Percentiles rank a stretch among this genome's conserved stretches.
Evolutionary conservation across 2,329 filamentous ascomycete genomes (phyloP).

Genomic region (Ceratocystis cubensis): DNA sequence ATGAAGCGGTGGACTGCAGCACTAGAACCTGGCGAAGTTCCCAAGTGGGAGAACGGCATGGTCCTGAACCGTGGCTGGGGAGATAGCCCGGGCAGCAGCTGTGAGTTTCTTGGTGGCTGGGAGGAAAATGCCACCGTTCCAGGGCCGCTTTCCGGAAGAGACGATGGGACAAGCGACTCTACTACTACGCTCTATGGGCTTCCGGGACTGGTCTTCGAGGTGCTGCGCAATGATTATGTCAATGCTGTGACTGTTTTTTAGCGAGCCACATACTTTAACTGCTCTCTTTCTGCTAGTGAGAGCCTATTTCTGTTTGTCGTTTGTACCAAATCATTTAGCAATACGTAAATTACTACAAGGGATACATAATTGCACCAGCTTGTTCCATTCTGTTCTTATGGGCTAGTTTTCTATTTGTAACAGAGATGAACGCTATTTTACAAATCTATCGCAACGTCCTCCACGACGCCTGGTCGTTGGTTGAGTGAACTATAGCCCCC

Average conservation of each 20-base stretch:
- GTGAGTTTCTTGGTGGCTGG: constrained; percentile 74
- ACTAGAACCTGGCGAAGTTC: constrained; percentile 44
- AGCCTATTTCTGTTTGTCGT: not conserved
- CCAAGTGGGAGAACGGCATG: constrained; percentile 56
- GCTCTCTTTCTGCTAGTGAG: not conserved
- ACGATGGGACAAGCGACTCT: constrained; percentile 43
- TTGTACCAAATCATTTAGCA: not conserved
- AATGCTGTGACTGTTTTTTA: constrained; percentile 84
- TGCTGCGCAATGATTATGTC: constrained; percentile 81
- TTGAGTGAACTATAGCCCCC: constrained; percentile 9
- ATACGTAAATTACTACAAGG: not conserved
- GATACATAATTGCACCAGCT: not conserved
- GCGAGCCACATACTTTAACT: not conserved
- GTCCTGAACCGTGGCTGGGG: constrained; percentile 84
- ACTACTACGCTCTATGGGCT: constrained; percentile 85
- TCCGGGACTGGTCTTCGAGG: constrained; percentile 88
- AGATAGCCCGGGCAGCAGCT: constrained; percentile 80
- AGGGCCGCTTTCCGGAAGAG: constrained; percentile 35
- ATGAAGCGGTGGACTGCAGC: constrained; percentile 56
- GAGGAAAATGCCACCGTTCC: constrained; percentile 51
- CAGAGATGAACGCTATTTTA: constrained; percentile 8
- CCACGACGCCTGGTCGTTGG: constrained; percentile 8
- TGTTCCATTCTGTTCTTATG: not conserved
- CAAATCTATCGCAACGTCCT: constrained; percentile 19
- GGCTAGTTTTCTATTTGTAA: not conserved